phyloP scores from a whole-genome alignment of 352 stramenopile species.

The Globisporangium emineosum region DNA sequence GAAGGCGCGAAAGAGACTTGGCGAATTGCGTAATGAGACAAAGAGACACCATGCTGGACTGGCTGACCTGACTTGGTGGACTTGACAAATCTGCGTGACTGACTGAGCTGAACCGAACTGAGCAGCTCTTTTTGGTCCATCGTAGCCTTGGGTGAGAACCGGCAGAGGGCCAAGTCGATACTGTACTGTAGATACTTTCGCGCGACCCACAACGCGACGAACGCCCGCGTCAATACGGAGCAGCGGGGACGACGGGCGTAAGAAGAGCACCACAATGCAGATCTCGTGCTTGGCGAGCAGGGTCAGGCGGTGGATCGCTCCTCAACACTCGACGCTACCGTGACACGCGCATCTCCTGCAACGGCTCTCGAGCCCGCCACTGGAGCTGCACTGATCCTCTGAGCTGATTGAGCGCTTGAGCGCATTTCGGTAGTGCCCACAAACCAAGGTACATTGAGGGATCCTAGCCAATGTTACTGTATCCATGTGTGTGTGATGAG shows the following conservation, averaged over 20 bases:
- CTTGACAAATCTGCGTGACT: not conserved
- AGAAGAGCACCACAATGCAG: not conserved
- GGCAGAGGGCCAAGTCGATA: not conserved
- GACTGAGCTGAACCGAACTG: not conserved
- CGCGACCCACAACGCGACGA: not conserved
- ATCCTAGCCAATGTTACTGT: not conserved
- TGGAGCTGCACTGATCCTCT: not conserved
- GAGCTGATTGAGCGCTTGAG: not conserved
- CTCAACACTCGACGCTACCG: not conserved
- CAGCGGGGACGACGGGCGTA: not conserved
- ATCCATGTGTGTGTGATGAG: not conserved
- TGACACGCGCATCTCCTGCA: not conserved
- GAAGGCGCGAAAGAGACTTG: not conserved
- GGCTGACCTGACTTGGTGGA: not conserved
- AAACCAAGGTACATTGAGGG: not conserved
- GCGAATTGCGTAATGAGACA: constrained; percentile 1
- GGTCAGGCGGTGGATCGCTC: not conserved
- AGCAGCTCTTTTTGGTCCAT: not conserved
- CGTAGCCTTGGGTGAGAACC: not conserved
- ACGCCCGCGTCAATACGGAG: not conserved
- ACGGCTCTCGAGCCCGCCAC: not conserved
- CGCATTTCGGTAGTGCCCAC: not conserved
- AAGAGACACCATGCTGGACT: not conserved
- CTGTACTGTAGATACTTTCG: not conserved
- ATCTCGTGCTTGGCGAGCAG: not conserved